These are phyloP conservation scores for Maudiozyma humilis DNA, from an alignment of 1,139 yeast genomes.

Conservation along the genomic window DNA sequence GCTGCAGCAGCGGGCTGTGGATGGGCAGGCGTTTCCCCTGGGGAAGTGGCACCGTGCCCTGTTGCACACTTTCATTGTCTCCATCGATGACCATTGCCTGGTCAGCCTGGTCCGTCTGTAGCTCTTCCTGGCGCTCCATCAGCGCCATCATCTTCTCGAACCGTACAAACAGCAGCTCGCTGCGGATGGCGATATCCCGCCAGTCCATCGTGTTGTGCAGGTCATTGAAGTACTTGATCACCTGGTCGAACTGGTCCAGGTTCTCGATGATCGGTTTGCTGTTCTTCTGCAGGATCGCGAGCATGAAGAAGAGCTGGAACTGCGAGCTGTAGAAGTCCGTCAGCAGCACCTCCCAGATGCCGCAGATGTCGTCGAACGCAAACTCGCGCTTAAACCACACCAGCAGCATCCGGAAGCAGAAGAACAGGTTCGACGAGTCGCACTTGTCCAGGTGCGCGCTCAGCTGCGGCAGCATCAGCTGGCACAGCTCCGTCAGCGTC, in stretches of 20 bases:
- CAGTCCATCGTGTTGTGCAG: constrained; percentile 67
- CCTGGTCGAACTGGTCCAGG: constrained; percentile 76
- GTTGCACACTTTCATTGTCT: constrained; percentile 20
- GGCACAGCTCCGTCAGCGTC: constrained; percentile 73
- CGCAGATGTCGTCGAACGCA: constrained; percentile 65
- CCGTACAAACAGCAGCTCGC: constrained; percentile 72
- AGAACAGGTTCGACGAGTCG: constrained; percentile 82
- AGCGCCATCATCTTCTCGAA: constrained; percentile 73
- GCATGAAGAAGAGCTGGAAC: constrained; percentile 76
- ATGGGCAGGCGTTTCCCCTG: no score
- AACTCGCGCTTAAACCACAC: constrained; percentile 96
- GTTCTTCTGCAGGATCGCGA: constrained; percentile 81
- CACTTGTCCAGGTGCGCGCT: constrained; percentile 78
- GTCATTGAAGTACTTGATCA: constrained; percentile 86
- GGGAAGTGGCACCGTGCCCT: no score
- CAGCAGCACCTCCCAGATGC: constrained; percentile 87
- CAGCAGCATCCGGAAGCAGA: constrained; percentile 86
- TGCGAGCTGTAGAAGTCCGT: constrained; percentile 82
- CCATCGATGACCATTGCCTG: constrained; percentile 5
- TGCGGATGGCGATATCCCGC: constrained; percentile 65
- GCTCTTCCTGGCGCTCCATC: constrained; percentile 32
- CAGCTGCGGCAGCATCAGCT: constrained; percentile 78
- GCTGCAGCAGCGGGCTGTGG: constrained; percentile 49
- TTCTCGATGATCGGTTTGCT: constrained; percentile 71
- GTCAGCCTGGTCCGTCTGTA: constrained; percentile 11